Base-by-base conservation (phyloP, 352 stramenopile species). In the Pythium scleroteichum region DNA sequence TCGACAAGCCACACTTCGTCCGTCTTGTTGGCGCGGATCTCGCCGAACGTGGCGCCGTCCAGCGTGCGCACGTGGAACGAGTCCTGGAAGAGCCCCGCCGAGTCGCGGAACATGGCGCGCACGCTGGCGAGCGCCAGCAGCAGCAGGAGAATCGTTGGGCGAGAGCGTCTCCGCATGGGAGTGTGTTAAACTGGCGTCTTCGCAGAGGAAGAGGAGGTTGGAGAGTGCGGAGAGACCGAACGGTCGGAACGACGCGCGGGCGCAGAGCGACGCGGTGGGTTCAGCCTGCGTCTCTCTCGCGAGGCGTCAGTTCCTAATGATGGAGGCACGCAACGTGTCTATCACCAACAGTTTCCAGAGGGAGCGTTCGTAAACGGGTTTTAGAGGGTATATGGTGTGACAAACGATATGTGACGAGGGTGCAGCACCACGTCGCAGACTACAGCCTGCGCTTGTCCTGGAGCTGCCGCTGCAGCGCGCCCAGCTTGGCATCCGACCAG, bases 1-100 rank as follows among this genome's bases (percentile, higher is more conserved):
- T 95, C 84, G 26, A 95, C 73, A 40, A 93, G 48, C 84, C 84
- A 94, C 23, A 91, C 78, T 2, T 71, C 72, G 61, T 80, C 50
- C 6, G 76, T 78, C 42, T 67, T 66, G 53, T 82, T 78, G n/a
- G 26, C 7, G 62, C 78, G 55, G 64, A 85, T 78, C 10, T 59
- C 57, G n/a, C 69, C 64, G 55, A 80, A 90, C 48, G 46, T 75
- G 45, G 66, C 53, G 9, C 59, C 24, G 27, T 63, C 71, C 6
- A 90, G 68, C 39, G 62, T 63, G 26, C 67, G 69, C 38, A 94
- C 71, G 49, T 87, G 76, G 61, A 86, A 87, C 57, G 82, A 86
- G 54, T 86, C 73, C 19, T 78, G 68, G 59, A 94, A 94, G 8
- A 94, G 64, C 38, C 81, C 74, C 29, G 66, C 71, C 39, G 67